Base-by-base conservation (phyloP, 108 stramenopile species). In the Cyclostephanos tholiformis region DNA sequence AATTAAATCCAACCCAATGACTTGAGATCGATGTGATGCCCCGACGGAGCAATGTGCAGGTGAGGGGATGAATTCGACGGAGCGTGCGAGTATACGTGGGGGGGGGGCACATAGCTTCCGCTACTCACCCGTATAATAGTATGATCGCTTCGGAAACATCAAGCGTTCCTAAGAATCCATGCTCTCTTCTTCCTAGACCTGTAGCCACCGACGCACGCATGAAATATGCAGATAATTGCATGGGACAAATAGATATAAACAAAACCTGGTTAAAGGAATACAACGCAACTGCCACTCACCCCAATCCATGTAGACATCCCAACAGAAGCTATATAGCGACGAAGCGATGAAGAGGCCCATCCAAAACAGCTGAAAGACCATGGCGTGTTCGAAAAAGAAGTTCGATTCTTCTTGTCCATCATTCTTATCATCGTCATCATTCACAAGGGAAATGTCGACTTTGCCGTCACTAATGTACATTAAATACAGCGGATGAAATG, bases 261-360 rank as follows among this genome's bases (percentile, higher is more conserved):
- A 14, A 46, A 12, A 41, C 14, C 44, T 3, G 13, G 1, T 46
- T 16, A 2, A 46, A 46, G 44, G 16, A 46, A 13, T 13, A 46
- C 44, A 16, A 46, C 13, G 16, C 44, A 46, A 46, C 44, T 46
- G 16, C 3, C 44, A 46, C 44, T 46, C 44, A 32, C 71, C 75
- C 87, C 97, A 97, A 86, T 97, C 97, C 92, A 96, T 94, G 67
- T 77, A 88, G n/a, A 97, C 94, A 69, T 97, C 97, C 95, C 95
- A 97, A 20, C 67, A 64, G 61, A 89, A 96, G 51, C 86, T 89
- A 72, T 96, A 97, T 11, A 94, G 69, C 2, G 92, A 91, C 10
- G 89, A 89, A 14, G 87, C 59, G 27, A 97, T 72, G 76, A 95
- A 93, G 19, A 95, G 77, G 17, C 72, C 68, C 72, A 89, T 84